Evolutionary conservation across 2,329 filamentous ascomycete species (phyloP), one percentile per base, ranked within the genome.

Genomic region (Colletotrichum tanaceti): DNA sequence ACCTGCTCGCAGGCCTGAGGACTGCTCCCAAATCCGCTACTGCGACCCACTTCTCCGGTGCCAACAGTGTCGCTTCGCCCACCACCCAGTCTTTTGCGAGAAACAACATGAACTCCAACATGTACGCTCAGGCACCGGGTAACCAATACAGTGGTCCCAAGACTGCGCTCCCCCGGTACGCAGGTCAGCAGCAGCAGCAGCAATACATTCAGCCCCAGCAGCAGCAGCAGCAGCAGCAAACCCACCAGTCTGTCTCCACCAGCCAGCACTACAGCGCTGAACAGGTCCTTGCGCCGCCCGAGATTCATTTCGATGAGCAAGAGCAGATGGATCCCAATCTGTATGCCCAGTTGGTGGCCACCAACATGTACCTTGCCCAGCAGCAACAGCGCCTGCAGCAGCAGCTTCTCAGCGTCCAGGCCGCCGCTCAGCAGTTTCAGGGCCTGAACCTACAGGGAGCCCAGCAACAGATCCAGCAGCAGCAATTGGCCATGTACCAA

Each of bases 331-430:
- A 98, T 75, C 93, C 94, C 60, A 91, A 89, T 70, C 80, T 97
- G 61, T 96, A 97, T 73, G 93, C 94, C 61, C 93, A 97, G 80
- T 85, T 98, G 72, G 88, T 98, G 76, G 92, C 93, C 65, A 97
- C 94, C 75, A 97, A 98, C 79, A 83, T 96, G 77, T 97, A 97
- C 77, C 87, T 99, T 58, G 93, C 94, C 47, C 93, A 97, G 77
- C 94, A 97, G 81, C 95, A 98, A 81, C 94, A 97, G 82, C 91
- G 93, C 72, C 89, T 98, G 60, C 94, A 98, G 81, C 94, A 98
- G 82, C 94, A 98, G 82, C 87, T 98, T 73, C 88, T 93, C 73
- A 92, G 84, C 72, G 89, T 98, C 28, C 96, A 95, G 75, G 90
- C 90, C 60, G 92, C 92, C 44, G 91, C 93, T 69, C 92, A 94